Evolutionary conservation across 2,329 filamentous ascomycete genomes (phyloP), one percentile per base, ranked within the genome.

Genomic region (Hysterium pulicare): DNA sequence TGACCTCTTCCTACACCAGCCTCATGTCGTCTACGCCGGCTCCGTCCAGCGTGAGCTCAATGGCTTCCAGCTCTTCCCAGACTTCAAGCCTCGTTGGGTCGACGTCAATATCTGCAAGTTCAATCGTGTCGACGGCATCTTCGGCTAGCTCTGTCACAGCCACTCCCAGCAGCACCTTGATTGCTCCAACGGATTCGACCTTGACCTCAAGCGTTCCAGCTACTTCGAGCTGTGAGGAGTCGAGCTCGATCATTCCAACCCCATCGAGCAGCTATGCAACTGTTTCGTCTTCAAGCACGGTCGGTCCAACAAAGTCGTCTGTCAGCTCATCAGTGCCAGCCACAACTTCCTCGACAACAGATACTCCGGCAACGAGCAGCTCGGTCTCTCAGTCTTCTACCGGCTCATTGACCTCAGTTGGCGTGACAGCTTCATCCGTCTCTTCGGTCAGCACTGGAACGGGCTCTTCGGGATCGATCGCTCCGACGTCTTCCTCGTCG

Each of bases 1-100:
- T 38, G 9, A 39, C 28, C 47, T 28, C 44, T 33, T 43, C 42
- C 40, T 30, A 34, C 40, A 39, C 46, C 48, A 21, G 21, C 39
- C 31, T 47, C 49, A 4, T 49, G 49, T 20, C 40, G 9, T 20
- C 35, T n/a, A 24, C 15, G 10, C 10, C 28, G 9, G 17, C 10
- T 4, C 33, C 21, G 19, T 41, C 23, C 5, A 33, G 17, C 17
- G 21, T 20, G n/a, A 16, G 23, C 37, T 34, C 21, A n/a, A 9
- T 33, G 6, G 15, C 20, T 26, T 21, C 38, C 15, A 41, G 38
- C 38, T 33, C 28, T 21, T 33, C 38, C 19, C 16, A 11, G 13
- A 17, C 9, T n/a, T 34, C 32, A 9, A 16, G 8, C 15, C 13
- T 15, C 9, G 13, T 19, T 34, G 24, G 13, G 13, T 8, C 32